Percentiles rank a stretch among this genome's conserved stretches.
phyloP scores from a whole-genome alignment of 2,329 filamentous ascomycete genomes.

The Neopestalotiopsis clavispora region DNA sequence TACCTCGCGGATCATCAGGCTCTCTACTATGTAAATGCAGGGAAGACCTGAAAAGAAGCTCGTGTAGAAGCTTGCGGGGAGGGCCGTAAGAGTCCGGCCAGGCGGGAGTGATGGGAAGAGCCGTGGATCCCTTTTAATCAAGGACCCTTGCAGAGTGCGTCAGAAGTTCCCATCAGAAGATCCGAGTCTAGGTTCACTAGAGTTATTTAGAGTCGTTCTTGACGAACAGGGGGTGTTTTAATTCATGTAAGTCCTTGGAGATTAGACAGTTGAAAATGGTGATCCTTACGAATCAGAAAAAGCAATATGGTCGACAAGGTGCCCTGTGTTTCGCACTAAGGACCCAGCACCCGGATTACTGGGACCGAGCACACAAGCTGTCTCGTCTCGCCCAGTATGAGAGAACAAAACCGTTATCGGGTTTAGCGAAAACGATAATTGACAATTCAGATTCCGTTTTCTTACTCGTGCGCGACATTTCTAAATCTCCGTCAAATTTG shows the following conservation, averaged over 20 bases:
- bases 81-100: not conserved
- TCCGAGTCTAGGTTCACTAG: not conserved
- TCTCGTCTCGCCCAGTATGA: not conserved
- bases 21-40: not conserved
- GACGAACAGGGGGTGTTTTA: not conserved
- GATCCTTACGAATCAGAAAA: constrained; percentile 11
- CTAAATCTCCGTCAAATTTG: not conserved
- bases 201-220: not conserved
- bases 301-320: constrained; percentile 3
- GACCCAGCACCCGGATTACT: not conserved
- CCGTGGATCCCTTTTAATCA: constrained; percentile 2
- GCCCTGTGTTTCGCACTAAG: constrained; percentile 9
- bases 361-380: not conserved
- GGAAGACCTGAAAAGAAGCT: not conserved
- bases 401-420: not conserved
- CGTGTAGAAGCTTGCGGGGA: not conserved
- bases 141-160: not conserved
- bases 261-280: not conserved
- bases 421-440: not conserved
- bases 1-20: not conserved
- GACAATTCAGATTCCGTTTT: not conserved
- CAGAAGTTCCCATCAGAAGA: not conserved
- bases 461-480: not conserved
- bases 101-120: not conserved
- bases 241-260: not conserved